These are phyloP conservation scores for Cardamine resedifolia DNA, from an alignment of 345 rosid species.

Conservation along the genomic window DNA sequence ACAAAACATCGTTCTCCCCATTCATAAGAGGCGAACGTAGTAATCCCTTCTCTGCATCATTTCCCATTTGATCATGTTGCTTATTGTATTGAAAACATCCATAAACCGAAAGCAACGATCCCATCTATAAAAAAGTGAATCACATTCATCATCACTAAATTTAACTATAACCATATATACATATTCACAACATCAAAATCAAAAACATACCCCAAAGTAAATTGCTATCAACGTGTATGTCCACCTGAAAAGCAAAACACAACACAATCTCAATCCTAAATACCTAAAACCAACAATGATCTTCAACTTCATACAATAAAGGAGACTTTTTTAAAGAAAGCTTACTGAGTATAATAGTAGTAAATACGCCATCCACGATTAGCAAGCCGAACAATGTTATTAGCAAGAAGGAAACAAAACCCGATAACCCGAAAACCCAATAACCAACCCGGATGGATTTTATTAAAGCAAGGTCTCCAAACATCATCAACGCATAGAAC, in stretches of 20 bases:
- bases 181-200: conserved; percentile 19
- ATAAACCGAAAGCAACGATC: conserved; percentile 54
- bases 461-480: conserved; percentile 62
- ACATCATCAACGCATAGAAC: conserved; percentile 41
- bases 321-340: not conserved
- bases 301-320: not conserved
- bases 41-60: conserved; percentile 54
- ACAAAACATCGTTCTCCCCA: conserved; percentile 31
- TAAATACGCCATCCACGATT: conserved; percentile 44
- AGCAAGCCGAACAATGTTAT: conserved; percentile 35
- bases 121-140: conserved; percentile 45
- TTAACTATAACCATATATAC: conserved; percentile 41
- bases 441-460: conserved; percentile 65
- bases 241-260: conserved; percentile 46
- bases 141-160: conserved; percentile 7
- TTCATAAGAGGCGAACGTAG: conserved; percentile 39
- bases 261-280: not conserved
- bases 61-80: conserved; percentile 25
- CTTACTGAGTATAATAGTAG: conserved; percentile 67
- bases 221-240: conserved; percentile 58
- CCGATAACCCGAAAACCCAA: conserved; percentile 53
- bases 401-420: conserved; percentile 51
- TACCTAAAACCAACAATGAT: not conserved
- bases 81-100: conserved; percentile 52
- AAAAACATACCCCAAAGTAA: conserved; percentile 69